Percentiles rank a stretch among this genome's conserved stretches.
phyloP scores from a whole-genome alignment of 306 rosid species.

The Mimosa bimucronata region DNA sequence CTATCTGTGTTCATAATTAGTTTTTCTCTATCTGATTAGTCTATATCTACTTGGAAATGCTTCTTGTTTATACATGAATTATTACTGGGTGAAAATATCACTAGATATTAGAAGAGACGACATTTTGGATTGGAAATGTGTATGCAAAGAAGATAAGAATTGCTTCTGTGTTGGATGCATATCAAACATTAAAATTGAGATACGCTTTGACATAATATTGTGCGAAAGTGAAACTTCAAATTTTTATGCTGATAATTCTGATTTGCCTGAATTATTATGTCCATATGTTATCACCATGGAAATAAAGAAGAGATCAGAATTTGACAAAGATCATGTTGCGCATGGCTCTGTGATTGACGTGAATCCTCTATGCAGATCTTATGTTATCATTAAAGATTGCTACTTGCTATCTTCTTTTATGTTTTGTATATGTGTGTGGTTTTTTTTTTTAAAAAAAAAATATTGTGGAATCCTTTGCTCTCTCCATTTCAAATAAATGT shows the following conservation, averaged over 20 bases:
- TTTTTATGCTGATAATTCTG: not conserved
- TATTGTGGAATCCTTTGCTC: slow-evolving; percentile 29
- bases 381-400: slow-evolving; percentile 20
- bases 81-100: not conserved
- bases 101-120: not conserved
- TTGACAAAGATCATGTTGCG: slow-evolving; percentile 11
- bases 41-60: not conserved
- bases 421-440: slow-evolving; percentile 20
- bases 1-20: not conserved
- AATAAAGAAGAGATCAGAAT: slow-evolving; percentile 1
- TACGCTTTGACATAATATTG: not conserved
- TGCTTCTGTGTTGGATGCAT: not conserved
- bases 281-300: not conserved
- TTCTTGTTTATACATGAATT: not conserved
- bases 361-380: slow-evolving; percentile 20
- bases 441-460: not conserved
- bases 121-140: slow-evolving; percentile 6
- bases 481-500: not conserved
- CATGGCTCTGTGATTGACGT: slow-evolving; percentile 12
- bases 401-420: slow-evolving; percentile 28
- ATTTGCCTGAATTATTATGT: not conserved
- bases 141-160: slow-evolving; percentile 16
- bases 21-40: not conserved
- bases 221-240: no score
- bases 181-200: not conserved